A percentile compares a stretch with the other conserved stretches of the same genome.
phyloP scores from a whole-genome alignment of 1,284 basidiomycete genomes.

The Vanrija pseudolonga region DNA sequence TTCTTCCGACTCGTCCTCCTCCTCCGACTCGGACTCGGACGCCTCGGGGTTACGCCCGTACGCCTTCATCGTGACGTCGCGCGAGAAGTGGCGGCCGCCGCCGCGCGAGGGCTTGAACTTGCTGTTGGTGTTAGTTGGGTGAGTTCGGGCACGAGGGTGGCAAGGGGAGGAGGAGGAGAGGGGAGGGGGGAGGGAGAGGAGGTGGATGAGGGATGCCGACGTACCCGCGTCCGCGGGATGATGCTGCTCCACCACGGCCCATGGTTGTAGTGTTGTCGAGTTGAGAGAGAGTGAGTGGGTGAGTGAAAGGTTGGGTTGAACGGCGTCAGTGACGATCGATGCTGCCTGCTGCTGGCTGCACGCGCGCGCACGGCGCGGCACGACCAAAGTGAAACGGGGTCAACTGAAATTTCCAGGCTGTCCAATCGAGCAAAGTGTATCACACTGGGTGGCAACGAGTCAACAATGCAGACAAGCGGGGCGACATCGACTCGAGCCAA shows the following conservation, averaged over 20 bases:
- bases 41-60: slow-evolving; percentile 12
- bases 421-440: too few species aligned
- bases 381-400: too few species aligned
- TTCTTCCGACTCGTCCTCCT: slow-evolving; percentile 33
- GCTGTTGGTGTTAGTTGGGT: slow-evolving; percentile 16
- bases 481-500: too few species aligned
- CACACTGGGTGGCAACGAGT: too few species aligned
- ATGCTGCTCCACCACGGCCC: slow-evolving; percentile 14
- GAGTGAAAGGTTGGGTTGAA: background rate
- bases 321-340: background rate
- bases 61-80: slow-evolving; percentile 27
- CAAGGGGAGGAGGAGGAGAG: background rate
- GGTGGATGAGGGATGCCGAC: slow-evolving; percentile 8
- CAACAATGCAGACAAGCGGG: too few species aligned
- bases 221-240: slow-evolving; percentile 39
- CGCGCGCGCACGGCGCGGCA: background rate
- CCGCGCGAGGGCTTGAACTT: slow-evolving; percentile 83
- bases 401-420: too few species aligned
- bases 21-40: slow-evolving; percentile 22
- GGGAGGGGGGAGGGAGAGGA: background rate
- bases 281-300: background rate
- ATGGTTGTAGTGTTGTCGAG: background rate
- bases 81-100: slow-evolving; percentile 77
- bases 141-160: too few species aligned
- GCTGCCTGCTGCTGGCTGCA: background rate